These are phyloP conservation scores for Diospyros kaki DNA, from an alignment of 148 eudicot genomes.

Conservation along the genomic window DNA sequence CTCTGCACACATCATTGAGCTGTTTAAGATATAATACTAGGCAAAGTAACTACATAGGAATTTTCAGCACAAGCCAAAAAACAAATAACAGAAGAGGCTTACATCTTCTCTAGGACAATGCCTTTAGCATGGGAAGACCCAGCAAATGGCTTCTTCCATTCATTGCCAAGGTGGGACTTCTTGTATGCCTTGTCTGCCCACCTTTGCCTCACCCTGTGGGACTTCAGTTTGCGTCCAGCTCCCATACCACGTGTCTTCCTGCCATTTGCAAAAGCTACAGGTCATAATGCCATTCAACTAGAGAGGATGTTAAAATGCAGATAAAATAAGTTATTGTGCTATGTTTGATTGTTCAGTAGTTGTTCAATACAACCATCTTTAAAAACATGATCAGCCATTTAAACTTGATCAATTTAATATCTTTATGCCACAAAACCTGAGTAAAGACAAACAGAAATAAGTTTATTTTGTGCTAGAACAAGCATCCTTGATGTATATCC, in stretches of 20 bases:
- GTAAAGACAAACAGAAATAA: neutral
- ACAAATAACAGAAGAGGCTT: neutral
- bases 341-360: neutral
- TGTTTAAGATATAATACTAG: neutral
- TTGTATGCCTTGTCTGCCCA: slow-evolving; percentile 94
- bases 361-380: neutral
- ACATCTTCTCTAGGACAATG: slow-evolving; percentile 94
- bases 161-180: slow-evolving; percentile 91
- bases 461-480: neutral
- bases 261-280: neutral
- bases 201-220: slow-evolving; percentile 76
- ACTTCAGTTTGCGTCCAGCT: slow-evolving; percentile 90
- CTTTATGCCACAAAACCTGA: neutral
- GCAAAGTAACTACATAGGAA: neutral
- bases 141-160: slow-evolving; percentile 93
- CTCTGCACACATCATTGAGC: slow-evolving; percentile 35
- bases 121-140: slow-evolving; percentile 96
- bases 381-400: neutral
- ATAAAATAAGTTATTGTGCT: neutral
- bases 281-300: neutral
- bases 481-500: no score
- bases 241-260: slow-evolving; percentile 91
- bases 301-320: neutral
- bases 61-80: neutral
- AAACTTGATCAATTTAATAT: neutral